Evolutionary conservation across 495 filamentous ascomycete genomes (phyloP).

Genomic region (Podospora didyma): DNA sequence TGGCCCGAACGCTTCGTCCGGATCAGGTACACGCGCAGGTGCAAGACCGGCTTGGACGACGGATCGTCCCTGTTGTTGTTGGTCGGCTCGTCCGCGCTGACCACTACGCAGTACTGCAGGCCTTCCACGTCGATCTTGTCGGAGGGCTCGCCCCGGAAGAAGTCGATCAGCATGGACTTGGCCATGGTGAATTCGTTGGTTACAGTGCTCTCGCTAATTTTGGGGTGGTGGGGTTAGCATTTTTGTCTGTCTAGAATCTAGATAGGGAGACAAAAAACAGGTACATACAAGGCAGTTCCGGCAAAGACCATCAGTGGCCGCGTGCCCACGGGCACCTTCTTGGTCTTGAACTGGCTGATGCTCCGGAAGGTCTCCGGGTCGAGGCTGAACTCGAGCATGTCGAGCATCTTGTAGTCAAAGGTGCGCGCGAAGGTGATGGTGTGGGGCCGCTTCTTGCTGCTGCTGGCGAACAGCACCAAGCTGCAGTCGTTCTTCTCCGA

Average conservation of each 20-base stretch:
- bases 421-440: conserved; percentile 77
- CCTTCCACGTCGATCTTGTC: conserved; percentile 89
- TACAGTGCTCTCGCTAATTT: conserved; percentile 65
- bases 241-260: background rate
- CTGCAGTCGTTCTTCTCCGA: conserved; percentile 91
- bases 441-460: conserved; percentile 91
- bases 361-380: conserved; percentile 61
- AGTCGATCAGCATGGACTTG: conserved; percentile 83
- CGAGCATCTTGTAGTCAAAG: conserved; percentile 79
- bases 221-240: background rate
- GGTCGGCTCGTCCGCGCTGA: conserved; percentile 70
- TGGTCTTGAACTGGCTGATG: conserved; percentile 74
- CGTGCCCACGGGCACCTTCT: conserved; percentile 75
- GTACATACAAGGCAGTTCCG: conserved; percentile 62
- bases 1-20: conserved; percentile 80
- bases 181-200: conserved; percentile 71
- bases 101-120: conserved; percentile 78
- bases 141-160: conserved; percentile 70
- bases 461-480: conserved; percentile 64
- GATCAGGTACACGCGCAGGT: conserved; percentile 81
- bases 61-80: conserved; percentile 35
- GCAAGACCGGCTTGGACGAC: conserved; percentile 61
- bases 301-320: conserved; percentile 86
- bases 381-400: conserved; percentile 87
- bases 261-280: background rate